Percentiles rank a stretch among this genome's conserved stretches.
These are phyloP conservation scores for Termitomyces sp. DNA, from an alignment of 768 basidiomycete species.

Conservation along the genomic window DNA sequence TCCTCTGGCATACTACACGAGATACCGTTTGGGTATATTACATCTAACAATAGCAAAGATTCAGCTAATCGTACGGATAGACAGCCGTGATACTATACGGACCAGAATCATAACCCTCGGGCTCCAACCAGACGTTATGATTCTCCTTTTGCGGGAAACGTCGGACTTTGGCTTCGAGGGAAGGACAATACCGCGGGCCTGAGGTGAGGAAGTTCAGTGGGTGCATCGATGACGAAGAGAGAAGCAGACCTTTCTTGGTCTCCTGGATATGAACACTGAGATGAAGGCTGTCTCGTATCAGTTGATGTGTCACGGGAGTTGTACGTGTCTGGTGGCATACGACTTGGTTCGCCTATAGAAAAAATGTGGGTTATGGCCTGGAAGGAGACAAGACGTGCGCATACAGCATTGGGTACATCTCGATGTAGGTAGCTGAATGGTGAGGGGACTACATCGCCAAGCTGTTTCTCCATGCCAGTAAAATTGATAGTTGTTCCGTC, in stretches of 20 bases:
- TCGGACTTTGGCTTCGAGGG: slow-evolving; percentile 81
- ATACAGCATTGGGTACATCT: slow-evolving; percentile 68
- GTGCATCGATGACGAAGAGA: background rate
- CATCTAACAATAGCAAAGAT: slow-evolving; percentile 39
- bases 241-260: slow-evolving; percentile 67
- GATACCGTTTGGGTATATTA: slow-evolving; percentile 89
- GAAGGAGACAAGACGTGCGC: slow-evolving; percentile 10
- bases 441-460: slow-evolving; percentile 59
- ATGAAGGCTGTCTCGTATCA: slow-evolving; percentile 76
- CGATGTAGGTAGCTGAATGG: slow-evolving; percentile 78
- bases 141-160: slow-evolving; percentile 68
- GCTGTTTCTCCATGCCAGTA: slow-evolving; percentile 52
- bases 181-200: slow-evolving; percentile 93
- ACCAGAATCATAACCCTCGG: slow-evolving; percentile 91
- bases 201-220: background rate
- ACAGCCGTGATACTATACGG: slow-evolving; percentile 2
- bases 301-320: slow-evolving; percentile 65
- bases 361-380: background rate
- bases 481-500: slow-evolving; percentile 72
- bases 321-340: slow-evolving; percentile 72
- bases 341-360: slow-evolving; percentile 66
- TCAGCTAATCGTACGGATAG: background rate
- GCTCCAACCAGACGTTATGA: slow-evolving; percentile 87
- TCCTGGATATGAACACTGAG: slow-evolving; percentile 84
- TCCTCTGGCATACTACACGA: slow-evolving; percentile 88